Percentiles rank a stretch among this genome's conserved stretches.
Evolutionary conservation across 140 eudicot species (phyloP).

Genomic region (Bidens hawaiensis): DNA sequence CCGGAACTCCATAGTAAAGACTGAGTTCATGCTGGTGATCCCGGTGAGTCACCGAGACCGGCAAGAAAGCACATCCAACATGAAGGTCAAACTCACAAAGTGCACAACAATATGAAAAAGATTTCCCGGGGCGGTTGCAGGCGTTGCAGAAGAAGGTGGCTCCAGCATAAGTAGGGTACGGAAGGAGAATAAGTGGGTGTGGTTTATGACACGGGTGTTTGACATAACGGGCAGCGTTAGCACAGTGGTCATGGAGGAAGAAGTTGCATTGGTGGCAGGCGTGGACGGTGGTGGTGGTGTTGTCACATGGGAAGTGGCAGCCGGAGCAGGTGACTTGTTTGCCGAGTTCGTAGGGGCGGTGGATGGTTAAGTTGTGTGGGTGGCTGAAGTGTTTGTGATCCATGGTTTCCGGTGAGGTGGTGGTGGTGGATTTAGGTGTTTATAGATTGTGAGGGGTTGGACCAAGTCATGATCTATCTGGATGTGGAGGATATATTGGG

Average conservation of each 20-base stretch:
- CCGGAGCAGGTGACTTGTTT: conserved; percentile 48
- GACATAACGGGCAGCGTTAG: conserved; percentile 53
- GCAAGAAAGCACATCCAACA: conserved; percentile 57
- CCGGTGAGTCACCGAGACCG: conserved; percentile 35
- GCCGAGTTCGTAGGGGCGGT: conserved; percentile 32
- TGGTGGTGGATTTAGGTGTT: neutral
- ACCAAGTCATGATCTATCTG: conserved; percentile 17
- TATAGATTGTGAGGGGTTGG: neutral
- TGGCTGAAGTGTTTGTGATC: conserved; percentile 60
- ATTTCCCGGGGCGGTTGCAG: conserved; percentile 46
- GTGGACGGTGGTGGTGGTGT: conserved; percentile 43
- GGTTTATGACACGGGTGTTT: conserved; percentile 52
- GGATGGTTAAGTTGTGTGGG: conserved; percentile 41
- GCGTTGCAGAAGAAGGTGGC: conserved; percentile 57
- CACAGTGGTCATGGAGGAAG: conserved; percentile 76
- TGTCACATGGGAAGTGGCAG: conserved; percentile 36
- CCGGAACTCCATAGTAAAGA: conserved; percentile 13
- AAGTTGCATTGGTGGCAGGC: conserved; percentile 64
- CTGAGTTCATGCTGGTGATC: conserved; percentile 47
- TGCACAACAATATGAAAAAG: conserved; percentile 55
- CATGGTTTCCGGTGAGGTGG: conserved; percentile 23
- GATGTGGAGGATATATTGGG: neutral
- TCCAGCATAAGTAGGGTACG: conserved; percentile 60
- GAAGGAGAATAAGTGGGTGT: conserved; percentile 66
- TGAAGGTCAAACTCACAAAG: conserved; percentile 66